phyloP scores from a whole-genome alignment of 1,284 basidiomycete genomes.

The Rhodofomes roseus region DNA sequence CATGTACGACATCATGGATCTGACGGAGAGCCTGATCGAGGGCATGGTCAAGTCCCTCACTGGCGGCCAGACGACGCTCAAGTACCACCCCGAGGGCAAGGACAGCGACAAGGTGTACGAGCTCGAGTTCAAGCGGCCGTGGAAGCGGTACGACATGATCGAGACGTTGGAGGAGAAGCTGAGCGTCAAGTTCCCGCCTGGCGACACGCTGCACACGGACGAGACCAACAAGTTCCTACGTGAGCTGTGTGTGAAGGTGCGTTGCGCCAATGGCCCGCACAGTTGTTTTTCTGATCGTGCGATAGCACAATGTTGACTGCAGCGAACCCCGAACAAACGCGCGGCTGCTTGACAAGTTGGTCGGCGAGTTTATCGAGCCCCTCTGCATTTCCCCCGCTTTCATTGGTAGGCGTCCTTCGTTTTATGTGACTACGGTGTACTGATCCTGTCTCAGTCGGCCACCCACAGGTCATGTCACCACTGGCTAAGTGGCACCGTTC shows the following conservation, averaged over 20 bases:
- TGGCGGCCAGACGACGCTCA: slow-evolving; percentile 77
- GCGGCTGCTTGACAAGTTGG: slow-evolving; percentile 97
- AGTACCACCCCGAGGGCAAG: slow-evolving; percentile 93
- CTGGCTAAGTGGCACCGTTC: slow-evolving; percentile 96
- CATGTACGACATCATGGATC: slow-evolving; percentile 98
- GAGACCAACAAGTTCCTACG: slow-evolving; percentile 89
- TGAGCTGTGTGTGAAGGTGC: slow-evolving; percentile 81
- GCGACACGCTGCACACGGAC: slow-evolving; percentile 85
- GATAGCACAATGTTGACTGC: slow-evolving; percentile 94
- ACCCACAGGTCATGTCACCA: slow-evolving; percentile 99
- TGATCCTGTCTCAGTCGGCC: slow-evolving; percentile 63
- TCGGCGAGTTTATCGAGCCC: slow-evolving; percentile 96
- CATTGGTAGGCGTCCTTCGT: slow-evolving; percentile 60
- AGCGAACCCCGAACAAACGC: slow-evolving; percentile 93
- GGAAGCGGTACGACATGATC: slow-evolving; percentile 99
- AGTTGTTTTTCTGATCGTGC: slow-evolving; percentile 6
- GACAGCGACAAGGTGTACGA: slow-evolving; percentile 69
- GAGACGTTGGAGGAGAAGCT: slow-evolving; percentile 94
- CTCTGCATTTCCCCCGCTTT: slow-evolving; percentile 97
- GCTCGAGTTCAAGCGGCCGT: slow-evolving; percentile 92
- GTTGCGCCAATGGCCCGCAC: background rate
- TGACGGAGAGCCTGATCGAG: slow-evolving; percentile 91
- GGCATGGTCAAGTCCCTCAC: slow-evolving; percentile 90
- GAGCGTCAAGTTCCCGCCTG: slow-evolving; percentile 89
- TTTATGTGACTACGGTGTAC: slow-evolving; percentile 2